Conservation (phyloP, 2,329 filamentous ascomycete genomes). For the Nemania sp. region DNA sequence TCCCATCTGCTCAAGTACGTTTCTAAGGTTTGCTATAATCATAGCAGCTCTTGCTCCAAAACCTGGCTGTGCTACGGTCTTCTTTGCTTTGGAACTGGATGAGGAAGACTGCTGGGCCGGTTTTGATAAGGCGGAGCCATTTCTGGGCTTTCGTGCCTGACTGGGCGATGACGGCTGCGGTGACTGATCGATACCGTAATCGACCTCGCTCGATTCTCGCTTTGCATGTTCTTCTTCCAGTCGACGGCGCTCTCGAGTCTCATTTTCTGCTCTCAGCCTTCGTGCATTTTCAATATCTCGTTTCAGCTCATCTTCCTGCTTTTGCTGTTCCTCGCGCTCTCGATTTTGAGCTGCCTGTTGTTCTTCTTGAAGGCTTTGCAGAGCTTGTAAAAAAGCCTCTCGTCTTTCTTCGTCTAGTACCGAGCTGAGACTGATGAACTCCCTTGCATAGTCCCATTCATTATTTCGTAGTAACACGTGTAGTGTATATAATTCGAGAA, state of each 20-base stretch:
- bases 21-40: slow-evolving; percentile 56
- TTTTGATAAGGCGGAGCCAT: slow-evolving; percentile 40
- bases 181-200: slow-evolving; percentile 68
- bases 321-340: slow-evolving; percentile 61
- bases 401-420: slow-evolving; percentile 90
- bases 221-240: slow-evolving; percentile 57
- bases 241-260: slow-evolving; percentile 56
- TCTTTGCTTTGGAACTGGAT: slow-evolving; percentile 37
- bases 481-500: slow-evolving; percentile 92
- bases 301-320: slow-evolving; percentile 60
- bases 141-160: slow-evolving; percentile 39
- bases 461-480: slow-evolving; percentile 92
- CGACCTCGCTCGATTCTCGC: slow-evolving; percentile 61
- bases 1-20: slow-evolving; percentile 55
- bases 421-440: slow-evolving; percentile 85
- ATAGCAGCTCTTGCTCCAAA: slow-evolving; percentile 54
- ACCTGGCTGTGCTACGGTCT: slow-evolving; percentile 41
- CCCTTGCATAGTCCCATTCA: slow-evolving; percentile 93
- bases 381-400: slow-evolving; percentile 83
- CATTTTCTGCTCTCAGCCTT: slow-evolving; percentile 60
- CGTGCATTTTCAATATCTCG: slow-evolving; percentile 61
- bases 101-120: slow-evolving; percentile 35
- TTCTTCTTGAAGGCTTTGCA: slow-evolving; percentile 83
- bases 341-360: slow-evolving; percentile 70
- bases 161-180: slow-evolving; percentile 44